These are phyloP conservation scores for Nicotiana tabacum DNA, from an alignment of 257 asterid species.

Conservation along the genomic window DNA sequence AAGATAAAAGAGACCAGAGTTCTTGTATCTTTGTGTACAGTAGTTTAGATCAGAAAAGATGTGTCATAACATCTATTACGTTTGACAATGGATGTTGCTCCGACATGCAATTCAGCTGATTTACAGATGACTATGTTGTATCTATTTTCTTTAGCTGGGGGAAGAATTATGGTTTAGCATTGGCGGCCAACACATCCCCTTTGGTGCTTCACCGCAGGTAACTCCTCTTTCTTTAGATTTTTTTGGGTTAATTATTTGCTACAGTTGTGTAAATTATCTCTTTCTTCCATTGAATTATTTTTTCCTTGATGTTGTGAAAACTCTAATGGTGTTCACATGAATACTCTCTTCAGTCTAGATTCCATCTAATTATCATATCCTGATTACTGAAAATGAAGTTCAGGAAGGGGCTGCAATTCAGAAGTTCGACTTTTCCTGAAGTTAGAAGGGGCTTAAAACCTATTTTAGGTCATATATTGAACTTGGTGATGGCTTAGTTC, in stretches of 20 bases:
- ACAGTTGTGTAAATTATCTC: not conserved
- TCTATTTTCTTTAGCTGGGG: slow-evolving; percentile 46
- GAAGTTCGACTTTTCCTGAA: not conserved
- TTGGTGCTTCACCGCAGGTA: slow-evolving; percentile 87
- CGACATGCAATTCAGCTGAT: not conserved
- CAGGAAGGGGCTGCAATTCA: not conserved
- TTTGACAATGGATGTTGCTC: not conserved
- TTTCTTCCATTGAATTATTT: not conserved
- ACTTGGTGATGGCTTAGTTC: not conserved
- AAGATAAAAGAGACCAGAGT: not conserved
- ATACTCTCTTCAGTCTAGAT: not conserved
- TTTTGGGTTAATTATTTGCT: not conserved
- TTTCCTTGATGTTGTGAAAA: not conserved
- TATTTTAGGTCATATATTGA: not conserved
- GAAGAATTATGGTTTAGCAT: slow-evolving; percentile 66
- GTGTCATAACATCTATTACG: not conserved
- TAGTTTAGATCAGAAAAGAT: not conserved
- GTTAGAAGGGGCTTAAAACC: not conserved
- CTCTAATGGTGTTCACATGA: not conserved
- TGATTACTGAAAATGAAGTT: not conserved
- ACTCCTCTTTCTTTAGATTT: not conserved
- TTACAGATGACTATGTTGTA: not conserved
- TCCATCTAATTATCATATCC: not conserved
- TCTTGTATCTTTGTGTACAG: not conserved
- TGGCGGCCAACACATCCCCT: slow-evolving; percentile 73